Conservation (phyloP, 164 flowering plant genomes). For the Tetrastigma voinierianum region DNA sequence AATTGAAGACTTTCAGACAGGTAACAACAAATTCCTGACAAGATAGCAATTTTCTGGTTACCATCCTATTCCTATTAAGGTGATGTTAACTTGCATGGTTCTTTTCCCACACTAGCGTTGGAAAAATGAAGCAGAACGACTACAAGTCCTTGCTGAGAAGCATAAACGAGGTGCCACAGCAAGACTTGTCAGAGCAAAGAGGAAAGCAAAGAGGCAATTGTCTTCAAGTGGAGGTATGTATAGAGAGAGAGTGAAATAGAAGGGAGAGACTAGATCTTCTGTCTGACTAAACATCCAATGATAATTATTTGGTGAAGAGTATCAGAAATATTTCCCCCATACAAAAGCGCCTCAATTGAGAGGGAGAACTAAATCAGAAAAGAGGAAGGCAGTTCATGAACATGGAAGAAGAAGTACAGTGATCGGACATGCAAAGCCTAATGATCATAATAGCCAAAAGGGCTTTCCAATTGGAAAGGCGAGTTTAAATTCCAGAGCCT, state of each 20-base stretch:
- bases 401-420: constrained; percentile 10
- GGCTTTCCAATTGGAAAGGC: neutral
- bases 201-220: constrained; percentile 14
- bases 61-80: constrained; percentile 3
- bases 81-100: neutral
- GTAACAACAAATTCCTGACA: constrained; percentile 19
- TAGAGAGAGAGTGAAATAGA: neutral
- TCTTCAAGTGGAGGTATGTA: constrained; percentile 29
- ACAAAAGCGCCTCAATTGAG: constrained; percentile 17
- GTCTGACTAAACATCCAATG: neutral
- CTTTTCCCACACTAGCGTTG: constrained; percentile 34
- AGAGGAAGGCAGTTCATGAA: constrained; percentile 7
- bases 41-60: neutral
- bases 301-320: constrained; percentile 19
- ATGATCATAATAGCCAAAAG: constrained; percentile 5
- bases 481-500: constrained; percentile 4
- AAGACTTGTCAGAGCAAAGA: constrained; percentile 45
- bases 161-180: constrained; percentile 58
- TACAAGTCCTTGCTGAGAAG: constrained; percentile 52
- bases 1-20: constrained; percentile 58
- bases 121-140: constrained; percentile 55
- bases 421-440: neutral
- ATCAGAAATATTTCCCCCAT: constrained; percentile 12
- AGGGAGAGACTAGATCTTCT: neutral
- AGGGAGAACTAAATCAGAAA: constrained; percentile 6